Evolutionary conservation across 202 grass and related monocot species (phyloP).

Genomic region (Musa balbisiana): DNA sequence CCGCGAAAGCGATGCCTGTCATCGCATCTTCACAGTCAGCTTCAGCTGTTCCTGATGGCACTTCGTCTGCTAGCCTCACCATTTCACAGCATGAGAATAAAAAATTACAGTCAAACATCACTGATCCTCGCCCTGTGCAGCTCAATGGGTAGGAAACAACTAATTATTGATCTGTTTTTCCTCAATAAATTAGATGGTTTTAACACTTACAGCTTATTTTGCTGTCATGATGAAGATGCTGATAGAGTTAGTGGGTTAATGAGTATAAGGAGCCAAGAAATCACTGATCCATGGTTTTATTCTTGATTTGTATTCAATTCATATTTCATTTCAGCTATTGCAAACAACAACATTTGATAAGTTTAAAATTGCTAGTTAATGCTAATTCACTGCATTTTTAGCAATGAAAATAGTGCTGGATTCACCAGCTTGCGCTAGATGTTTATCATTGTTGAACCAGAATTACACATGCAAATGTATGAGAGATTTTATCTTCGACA

Average conservation of each 20-base stretch:
- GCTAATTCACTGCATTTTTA: too few species aligned
- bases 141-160: slow-evolving; percentile 26
- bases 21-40: slow-evolving; percentile 23
- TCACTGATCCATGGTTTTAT: background rate
- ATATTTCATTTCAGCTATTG: too few species aligned
- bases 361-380: too few species aligned
- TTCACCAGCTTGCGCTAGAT: too few species aligned
- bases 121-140: slow-evolving; percentile 27
- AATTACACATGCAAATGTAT: too few species aligned
- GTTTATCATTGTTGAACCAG: too few species aligned
- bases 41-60: slow-evolving; percentile 29
- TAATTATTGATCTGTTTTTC: slow-evolving; percentile 12
- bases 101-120: slow-evolving; percentile 24
- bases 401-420: too few species aligned
- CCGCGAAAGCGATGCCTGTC: slow-evolving; percentile 24
- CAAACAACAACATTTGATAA: too few species aligned
- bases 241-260: background rate
- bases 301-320: background rate
- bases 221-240: background rate
- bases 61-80: slow-evolving; percentile 19
- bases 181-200: background rate
- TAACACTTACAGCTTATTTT: background rate
- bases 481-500: too few species aligned
- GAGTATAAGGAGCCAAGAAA: background rate
- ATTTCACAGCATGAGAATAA: slow-evolving; percentile 28